Evolutionary conservation across 306 rosid genomes (phyloP).

Genomic region (Trifolium subterraneum): DNA sequence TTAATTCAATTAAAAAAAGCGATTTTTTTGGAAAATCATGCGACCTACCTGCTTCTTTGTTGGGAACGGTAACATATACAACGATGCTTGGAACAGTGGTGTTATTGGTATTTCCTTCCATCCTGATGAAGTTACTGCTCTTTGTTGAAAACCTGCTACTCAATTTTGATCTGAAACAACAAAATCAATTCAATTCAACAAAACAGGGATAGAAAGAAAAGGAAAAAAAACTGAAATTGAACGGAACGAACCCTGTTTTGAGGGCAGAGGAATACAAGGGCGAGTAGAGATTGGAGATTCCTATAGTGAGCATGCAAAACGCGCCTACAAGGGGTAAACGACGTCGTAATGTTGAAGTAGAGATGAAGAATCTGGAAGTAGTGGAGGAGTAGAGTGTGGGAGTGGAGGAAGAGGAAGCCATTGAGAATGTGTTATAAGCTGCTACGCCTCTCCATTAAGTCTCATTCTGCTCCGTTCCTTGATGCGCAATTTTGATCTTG

Average conservation of each 20-base stretch:
- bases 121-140: constrained; percentile 44
- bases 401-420: constrained; percentile 54
- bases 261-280: constrained; percentile 47
- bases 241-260: constrained; percentile 54
- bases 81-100: constrained; percentile 83
- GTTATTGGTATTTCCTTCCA: constrained; percentile 63
- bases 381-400: constrained; percentile 48
- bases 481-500: constrained; percentile 19
- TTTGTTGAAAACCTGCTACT: constrained; percentile 46
- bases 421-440: constrained; percentile 23
- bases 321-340: constrained; percentile 85
- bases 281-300: constrained; percentile 62
- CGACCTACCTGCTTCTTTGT: constrained; percentile 80
- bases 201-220: background rate
- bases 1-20: background rate
- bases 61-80: constrained; percentile 93
- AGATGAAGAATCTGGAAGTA: constrained; percentile 32
- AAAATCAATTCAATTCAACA: constrained; percentile 16
- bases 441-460: constrained; percentile 34
- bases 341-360: constrained; percentile 60
- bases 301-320: constrained; percentile 71
- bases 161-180: constrained; percentile 63
- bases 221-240: background rate
- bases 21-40: background rate
- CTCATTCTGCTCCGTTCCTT: constrained; percentile 37